Conservation (phyloP, 441 rosid species). For the Metrosideros polymorpha region DNA sequence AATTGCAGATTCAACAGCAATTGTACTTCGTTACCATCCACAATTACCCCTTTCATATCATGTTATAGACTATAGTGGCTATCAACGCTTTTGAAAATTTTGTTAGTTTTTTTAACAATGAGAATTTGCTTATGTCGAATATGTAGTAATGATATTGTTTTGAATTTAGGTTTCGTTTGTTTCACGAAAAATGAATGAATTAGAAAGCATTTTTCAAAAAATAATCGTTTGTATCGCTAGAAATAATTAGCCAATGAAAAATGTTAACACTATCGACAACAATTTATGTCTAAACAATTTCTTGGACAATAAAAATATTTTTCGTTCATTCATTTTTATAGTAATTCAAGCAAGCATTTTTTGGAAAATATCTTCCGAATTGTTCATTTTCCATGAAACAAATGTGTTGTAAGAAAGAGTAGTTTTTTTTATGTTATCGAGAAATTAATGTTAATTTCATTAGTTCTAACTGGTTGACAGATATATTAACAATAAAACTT, state of each 20-base stretch:
- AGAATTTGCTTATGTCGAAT: not conserved
- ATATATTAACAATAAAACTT: not conserved
- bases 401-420: not conserved
- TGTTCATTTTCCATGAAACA: no score
- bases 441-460: not conserved
- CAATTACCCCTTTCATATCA: not conserved
- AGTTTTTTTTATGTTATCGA: not conserved
- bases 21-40: not conserved
- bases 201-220: no score
- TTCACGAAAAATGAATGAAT: no score
- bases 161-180: no score
- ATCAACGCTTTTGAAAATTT: not conserved
- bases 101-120: not conserved
- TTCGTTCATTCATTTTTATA: no score
- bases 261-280: no score
- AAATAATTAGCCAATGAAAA: no score
- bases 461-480: not conserved
- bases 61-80: not conserved
- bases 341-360: no score
- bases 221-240: no score
- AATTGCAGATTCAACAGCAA: not conserved
- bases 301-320: no score
- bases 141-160: not conserved
- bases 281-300: no score
- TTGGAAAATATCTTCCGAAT: no score